Evolutionary conservation across 495 filamentous ascomycete species (phyloP).

Genomic region (Pyrenula aspistea): DNA sequence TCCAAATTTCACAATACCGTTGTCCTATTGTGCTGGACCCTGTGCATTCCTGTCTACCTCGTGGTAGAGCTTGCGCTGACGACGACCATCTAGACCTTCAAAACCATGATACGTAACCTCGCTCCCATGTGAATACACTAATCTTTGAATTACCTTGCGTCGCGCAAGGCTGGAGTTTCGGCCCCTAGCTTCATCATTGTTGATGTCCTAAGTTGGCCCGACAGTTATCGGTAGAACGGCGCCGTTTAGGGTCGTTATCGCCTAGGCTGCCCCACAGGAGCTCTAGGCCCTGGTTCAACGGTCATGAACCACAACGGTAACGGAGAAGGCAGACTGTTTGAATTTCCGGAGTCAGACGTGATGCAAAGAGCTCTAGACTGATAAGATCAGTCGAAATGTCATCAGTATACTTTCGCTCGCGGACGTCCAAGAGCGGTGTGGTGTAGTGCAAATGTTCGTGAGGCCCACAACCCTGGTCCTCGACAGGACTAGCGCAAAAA

Average conservation of each 20-base stretch:
- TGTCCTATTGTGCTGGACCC: neutral
- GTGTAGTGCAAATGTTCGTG: neutral
- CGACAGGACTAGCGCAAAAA: neutral
- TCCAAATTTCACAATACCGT: neutral
- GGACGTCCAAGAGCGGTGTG: too few species aligned
- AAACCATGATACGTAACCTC: too few species aligned
- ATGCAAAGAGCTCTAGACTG: too few species aligned
- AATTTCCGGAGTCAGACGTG: too few species aligned
- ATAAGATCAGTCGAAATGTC: too few species aligned
- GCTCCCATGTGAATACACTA: too few species aligned
- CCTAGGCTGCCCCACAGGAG: neutral
- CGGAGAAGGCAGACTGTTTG: too few species aligned
- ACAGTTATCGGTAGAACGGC: neutral
- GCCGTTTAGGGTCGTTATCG: neutral
- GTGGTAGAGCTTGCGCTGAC: neutral
- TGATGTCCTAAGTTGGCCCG: neutral
- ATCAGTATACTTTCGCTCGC: too few species aligned
- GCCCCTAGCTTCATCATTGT: neutral
- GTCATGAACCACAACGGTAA: neutral
- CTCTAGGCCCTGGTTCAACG: too few species aligned
- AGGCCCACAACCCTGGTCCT: neutral
- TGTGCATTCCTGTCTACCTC: neutral
- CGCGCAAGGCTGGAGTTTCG: neutral
- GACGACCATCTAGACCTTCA: too few species aligned
- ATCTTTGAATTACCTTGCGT: too few species aligned